Evolutionary conservation across 257 asterid genomes (phyloP), one percentile per base, ranked within the genome.

Genomic region (Lantana camara): DNA sequence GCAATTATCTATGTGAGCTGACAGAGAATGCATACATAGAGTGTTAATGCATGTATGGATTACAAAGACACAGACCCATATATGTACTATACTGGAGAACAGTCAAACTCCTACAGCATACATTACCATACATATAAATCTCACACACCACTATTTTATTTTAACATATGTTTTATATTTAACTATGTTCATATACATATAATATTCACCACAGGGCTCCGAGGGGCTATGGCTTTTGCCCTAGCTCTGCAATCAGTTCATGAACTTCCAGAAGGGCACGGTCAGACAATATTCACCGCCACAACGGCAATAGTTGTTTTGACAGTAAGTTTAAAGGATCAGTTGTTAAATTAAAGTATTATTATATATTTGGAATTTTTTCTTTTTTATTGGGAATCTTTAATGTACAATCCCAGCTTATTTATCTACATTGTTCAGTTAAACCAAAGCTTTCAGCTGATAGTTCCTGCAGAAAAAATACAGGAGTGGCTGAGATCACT

Each of bases 151-250:
- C n/a, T n/a, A n/a, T n/a, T n/a, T n/a, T n/a, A n/a, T n/a, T n/a
- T n/a, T n/a, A n/a, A n/a, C n/a, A n/a, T n/a, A n/a, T n/a, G n/a
- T n/a, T n/a, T n/a, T n/a, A n/a, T n/a, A n/a, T n/a, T n/a, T n/a
- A n/a, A n/a, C n/a, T n/a, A n/a, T n/a, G n/a, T n/a, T n/a, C 61
- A 49, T 61, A 22, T 21, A 23, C 41, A 29, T 64, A 58, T 2
- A 35, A 63, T 51, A 46, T 66, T 53, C 42, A 21, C 70, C 49
- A 58, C 64, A 85, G 93, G 89, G 21, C 93, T 85, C 67, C 80
- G 89, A 74, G 93, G 93, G 58, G 89, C 93, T 52, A 85, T 85
- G 93, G 89, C 93, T 32, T 85, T 82, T 78, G 89, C 93, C 46
- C 80, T 85, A 62, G 87, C 93, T 15, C 77, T 85, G 71, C 93